Conservation (phyloP, 2,329 filamentous ascomycete genomes). For the Cylindrodendrum hubeiense region DNA sequence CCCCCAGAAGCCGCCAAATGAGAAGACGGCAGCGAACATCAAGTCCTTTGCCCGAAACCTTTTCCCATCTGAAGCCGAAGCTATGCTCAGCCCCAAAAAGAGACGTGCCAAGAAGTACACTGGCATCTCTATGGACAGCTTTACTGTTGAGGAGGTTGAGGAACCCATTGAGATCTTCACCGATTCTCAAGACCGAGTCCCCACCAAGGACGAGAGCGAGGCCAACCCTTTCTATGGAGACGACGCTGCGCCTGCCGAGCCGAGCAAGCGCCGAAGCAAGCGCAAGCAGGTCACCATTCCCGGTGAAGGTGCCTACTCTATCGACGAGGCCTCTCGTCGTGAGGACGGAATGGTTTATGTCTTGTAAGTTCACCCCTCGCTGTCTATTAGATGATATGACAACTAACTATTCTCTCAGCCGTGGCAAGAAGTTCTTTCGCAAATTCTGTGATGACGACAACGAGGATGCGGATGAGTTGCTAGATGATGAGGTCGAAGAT, state of each 20-base stretch:
- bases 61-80: conserved; percentile 70
- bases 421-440: conserved; percentile 83
- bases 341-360: conserved; percentile 81
- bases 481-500: conserved; percentile 52
- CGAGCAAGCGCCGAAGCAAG: conserved; percentile 65
- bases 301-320: conserved; percentile 67
- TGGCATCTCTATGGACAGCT: conserved; percentile 68
- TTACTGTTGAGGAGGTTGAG: conserved; percentile 67
- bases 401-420: conserved; percentile 62
- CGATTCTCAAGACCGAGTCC: conserved; percentile 83
- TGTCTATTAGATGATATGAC: conserved; percentile 10
- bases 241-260: conserved; percentile 52
- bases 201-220: conserved; percentile 72
- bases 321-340: conserved; percentile 73
- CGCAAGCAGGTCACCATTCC: conserved; percentile 66
- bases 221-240: conserved; percentile 80
- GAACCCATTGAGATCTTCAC: conserved; percentile 80
- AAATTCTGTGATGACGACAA: conserved; percentile 67
- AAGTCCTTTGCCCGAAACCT: conserved; percentile 70
- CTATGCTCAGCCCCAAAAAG: conserved; percentile 71
- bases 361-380: conserved; percentile 71
- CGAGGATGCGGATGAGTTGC: conserved; percentile 48
- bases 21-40: conserved; percentile 64
- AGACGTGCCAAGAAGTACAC: conserved; percentile 68
- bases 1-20: conserved; percentile 71